Base-by-base conservation (phyloP, 1,139 yeast genomes). In the Pneumocystis canis region DNA sequence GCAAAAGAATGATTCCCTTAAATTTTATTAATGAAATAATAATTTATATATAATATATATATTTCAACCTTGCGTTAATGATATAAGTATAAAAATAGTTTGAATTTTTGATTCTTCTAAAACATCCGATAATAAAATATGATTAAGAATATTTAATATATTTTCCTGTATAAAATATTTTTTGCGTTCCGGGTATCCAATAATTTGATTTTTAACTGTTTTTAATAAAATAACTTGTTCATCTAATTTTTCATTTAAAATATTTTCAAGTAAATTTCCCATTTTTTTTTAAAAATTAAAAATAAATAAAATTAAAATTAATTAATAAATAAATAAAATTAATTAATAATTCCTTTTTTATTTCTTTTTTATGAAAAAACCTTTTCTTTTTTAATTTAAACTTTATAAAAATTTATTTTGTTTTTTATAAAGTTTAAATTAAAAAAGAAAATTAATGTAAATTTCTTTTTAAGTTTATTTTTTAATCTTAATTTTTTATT, bases 111-210 rank as follows among this genome's bases (percentile, higher is more conserved):
- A 67, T 28, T 69, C 70, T 28, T 64, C 66, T 11, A 62, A 32
- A 5, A 20, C 62, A 33, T 53, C 69, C 62, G 31, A 25, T 11
- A 63, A 65, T n/a, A 73, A 66, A 18, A 73, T 66, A 20, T 63
- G 64, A 7, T 73, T 66, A 58, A 74, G 66, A 11, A 67, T 68
- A 1, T 67, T 68, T 18, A 73, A 68, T 14, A 72, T 66, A 14
- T 71, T 70, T 18, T 67, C 66, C 14, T 66, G 66, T 30, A 71
- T 65, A 41, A 67, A 70, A 37, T 63, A 65, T 31, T 68, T 67
- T 65, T 74, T 74, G 62, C 72, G 70, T 39, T 72, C 73, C 56
- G 70, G 69, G 61, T 74, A 76, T 20, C 76, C 76, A 47, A 74
- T 74, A n/a, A 73, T 65, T 11, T 71, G 66, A 65, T 73, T 72